Conservation (phyloP, 352 stramenopile species). For the Phytophthora idaei region DNA sequence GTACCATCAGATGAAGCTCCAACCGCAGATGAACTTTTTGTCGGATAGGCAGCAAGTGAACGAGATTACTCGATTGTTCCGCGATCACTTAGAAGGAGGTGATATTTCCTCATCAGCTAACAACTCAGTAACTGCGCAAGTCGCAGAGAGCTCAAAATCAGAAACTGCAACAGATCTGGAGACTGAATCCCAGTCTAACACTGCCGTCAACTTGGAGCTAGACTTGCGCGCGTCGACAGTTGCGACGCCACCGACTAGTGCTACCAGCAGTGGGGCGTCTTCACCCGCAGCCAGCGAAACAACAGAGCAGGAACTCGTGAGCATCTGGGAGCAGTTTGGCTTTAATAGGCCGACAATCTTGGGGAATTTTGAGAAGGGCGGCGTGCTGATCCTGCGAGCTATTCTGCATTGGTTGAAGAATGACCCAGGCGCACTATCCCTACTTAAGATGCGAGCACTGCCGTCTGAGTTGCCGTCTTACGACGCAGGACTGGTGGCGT, state of each 20-base stretch:
- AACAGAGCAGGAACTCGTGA: constrained; percentile 42
- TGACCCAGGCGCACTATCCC: constrained; percentile 46
- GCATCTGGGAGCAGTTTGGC: constrained; percentile 78
- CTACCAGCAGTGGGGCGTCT: constrained; percentile 21
- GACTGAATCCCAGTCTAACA: constrained; percentile 8
- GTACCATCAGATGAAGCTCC: constrained; percentile 74
- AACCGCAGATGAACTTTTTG: constrained; percentile 67
- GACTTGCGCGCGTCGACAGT: constrained; percentile 15
- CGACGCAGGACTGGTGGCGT: constrained; percentile 70
- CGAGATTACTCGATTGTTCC: constrained; percentile 66
- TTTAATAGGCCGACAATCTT: constrained; percentile 70
- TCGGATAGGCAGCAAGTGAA: constrained; percentile 70
- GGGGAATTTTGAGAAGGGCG: constrained; percentile 82
- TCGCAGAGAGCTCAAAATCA: constrained; percentile 12
- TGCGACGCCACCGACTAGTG: constrained; percentile 18
- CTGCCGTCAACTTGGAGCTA: constrained; percentile 18
- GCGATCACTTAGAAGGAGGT: constrained; percentile 39
- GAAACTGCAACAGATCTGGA: constrained; percentile 12
- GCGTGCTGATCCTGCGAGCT: constrained; percentile 67
- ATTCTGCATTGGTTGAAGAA: constrained; percentile 74
- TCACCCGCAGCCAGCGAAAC: constrained; percentile 22
- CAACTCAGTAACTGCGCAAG: constrained; percentile 3
- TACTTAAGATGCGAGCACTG: constrained; percentile 60
- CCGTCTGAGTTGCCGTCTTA: constrained; percentile 65
- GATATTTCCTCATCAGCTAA: constrained; percentile 8